phyloP scores from a whole-genome alignment of 495 filamentous ascomycete genomes.

The Penicillium longicatenatum region DNA sequence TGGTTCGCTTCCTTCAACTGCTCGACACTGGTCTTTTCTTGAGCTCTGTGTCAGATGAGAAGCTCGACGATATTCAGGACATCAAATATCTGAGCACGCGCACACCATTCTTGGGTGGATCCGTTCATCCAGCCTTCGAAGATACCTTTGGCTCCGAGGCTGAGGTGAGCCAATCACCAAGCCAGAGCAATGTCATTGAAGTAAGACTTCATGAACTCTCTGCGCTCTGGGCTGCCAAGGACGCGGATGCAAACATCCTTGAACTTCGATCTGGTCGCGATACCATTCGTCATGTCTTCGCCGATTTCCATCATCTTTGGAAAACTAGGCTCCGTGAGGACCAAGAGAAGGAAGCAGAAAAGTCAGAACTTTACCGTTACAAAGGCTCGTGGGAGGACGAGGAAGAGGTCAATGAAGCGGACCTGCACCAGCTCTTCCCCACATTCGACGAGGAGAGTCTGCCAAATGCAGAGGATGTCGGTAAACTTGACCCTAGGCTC shows the following conservation, averaged over 20 bases:
- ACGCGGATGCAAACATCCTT: constrained; percentile 38
- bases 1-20: constrained; percentile 79
- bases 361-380: constrained; percentile 78
- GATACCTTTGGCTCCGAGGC: constrained; percentile 1
- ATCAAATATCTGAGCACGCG: constrained; percentile 47
- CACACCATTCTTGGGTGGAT: constrained; percentile 67
- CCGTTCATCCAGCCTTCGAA: constrained; percentile 25
- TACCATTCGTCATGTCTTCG: constrained; percentile 54
- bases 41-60: constrained; percentile 33
- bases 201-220: constrained; percentile 48
- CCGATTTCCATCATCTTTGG: constrained; percentile 77
- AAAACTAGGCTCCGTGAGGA: constrained; percentile 70
- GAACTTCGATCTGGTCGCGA: constrained; percentile 28
- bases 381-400: constrained; percentile 71
- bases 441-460: constrained; percentile 59
- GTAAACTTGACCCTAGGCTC: constrained; percentile 40
- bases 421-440: constrained; percentile 80
- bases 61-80: constrained; percentile 24
- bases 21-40: constrained; percentile 76
- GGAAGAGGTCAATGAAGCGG: constrained; percentile 74
- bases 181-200: constrained; percentile 45
- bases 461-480: constrained; percentile 28
- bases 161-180: not conserved
- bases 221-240: constrained; percentile 37
- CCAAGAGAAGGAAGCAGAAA: constrained; percentile 67